phyloP scores from a whole-genome alignment of 1,139 yeast genomes.

The Taphrina pruni region DNA sequence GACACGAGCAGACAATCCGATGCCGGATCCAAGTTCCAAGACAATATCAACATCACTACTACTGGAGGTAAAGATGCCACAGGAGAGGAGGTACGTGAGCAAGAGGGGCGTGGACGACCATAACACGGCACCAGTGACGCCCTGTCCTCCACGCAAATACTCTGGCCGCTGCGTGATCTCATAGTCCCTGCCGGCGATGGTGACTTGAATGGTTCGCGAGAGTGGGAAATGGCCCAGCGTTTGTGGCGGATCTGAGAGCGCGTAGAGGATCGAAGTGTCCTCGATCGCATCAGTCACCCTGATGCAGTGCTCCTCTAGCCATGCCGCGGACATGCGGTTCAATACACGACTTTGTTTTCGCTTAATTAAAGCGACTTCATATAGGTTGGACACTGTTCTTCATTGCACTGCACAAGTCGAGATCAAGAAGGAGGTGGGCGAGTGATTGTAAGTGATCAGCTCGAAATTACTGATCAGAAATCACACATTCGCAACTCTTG shows the following conservation, averaged over 20 bases:
- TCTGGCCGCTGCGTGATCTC: conserved; percentile 30
- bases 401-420: too few relatives aligned
- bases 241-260: conserved; percentile 2
- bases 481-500: too few relatives aligned
- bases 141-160: conserved; percentile 16
- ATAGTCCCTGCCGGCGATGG: conserved; percentile 11
- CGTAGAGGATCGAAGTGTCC: conserved; percentile 35
- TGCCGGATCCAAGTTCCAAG: conserved; percentile 31
- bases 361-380: too few relatives aligned
- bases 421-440: too few relatives aligned
- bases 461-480: neutral
- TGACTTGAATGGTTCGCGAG: conserved; percentile 9
- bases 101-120: conserved; percentile 34
- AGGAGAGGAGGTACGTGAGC: neutral
- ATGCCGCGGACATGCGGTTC: neutral
- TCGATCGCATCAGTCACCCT: conserved; percentile 22
- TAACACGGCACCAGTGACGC: conserved; percentile 37
- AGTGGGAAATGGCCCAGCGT: conserved; percentile 27
- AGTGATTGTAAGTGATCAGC: neutral
- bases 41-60: neutral
- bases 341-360: too few relatives aligned
- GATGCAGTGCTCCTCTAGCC: conserved; percentile 1
- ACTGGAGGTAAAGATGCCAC: too few relatives aligned
- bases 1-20: conserved; percentile 24
- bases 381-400: too few relatives aligned